phyloP scores from a whole-genome alignment of 2,329 filamentous ascomycete species.

The Sphaerulina musiva region DNA sequence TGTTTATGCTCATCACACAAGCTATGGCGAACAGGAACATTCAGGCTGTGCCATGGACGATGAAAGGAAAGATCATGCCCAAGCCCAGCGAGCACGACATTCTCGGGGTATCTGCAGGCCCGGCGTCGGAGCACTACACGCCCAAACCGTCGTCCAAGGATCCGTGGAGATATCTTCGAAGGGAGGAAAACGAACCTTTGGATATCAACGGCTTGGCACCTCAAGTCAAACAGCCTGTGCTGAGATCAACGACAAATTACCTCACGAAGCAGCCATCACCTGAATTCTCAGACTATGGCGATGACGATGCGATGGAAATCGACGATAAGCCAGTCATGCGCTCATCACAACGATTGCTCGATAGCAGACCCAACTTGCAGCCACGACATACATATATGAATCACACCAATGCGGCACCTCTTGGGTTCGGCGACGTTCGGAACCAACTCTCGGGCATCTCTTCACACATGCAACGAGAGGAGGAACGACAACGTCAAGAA shows the following conservation, averaged over 20 bases:
- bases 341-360: slow-evolving; percentile 15
- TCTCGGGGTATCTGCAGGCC: slow-evolving; percentile 26
- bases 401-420: slow-evolving; percentile 13
- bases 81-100: slow-evolving; percentile 29
- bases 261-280: slow-evolving; percentile 22
- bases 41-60: slow-evolving; percentile 26
- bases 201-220: slow-evolving; percentile 33
- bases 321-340: slow-evolving; percentile 41
- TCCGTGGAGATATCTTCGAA: slow-evolving; percentile 26
- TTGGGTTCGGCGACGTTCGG: slow-evolving; percentile 14
- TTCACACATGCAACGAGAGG: slow-evolving; percentile 19
- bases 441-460: slow-evolving; percentile 26
- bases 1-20: slow-evolving; percentile 43
- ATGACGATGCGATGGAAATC: slow-evolving; percentile 65
- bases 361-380: slow-evolving; percentile 19
- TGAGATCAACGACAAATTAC: slow-evolving; percentile 12
- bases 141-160: slow-evolving; percentile 26
- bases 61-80: slow-evolving; percentile 31
- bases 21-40: slow-evolving; percentile 23
- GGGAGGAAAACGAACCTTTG: slow-evolving; percentile 30
- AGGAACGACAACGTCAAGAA: slow-evolving; percentile 14
- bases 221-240: slow-evolving; percentile 15
- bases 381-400: slow-evolving; percentile 15
- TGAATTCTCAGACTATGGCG: slow-evolving; percentile 24
- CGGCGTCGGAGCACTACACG: slow-evolving; percentile 20